Base-by-base conservation (phyloP, 352 stramenopile species). In the Pythium biforme region DNA sequence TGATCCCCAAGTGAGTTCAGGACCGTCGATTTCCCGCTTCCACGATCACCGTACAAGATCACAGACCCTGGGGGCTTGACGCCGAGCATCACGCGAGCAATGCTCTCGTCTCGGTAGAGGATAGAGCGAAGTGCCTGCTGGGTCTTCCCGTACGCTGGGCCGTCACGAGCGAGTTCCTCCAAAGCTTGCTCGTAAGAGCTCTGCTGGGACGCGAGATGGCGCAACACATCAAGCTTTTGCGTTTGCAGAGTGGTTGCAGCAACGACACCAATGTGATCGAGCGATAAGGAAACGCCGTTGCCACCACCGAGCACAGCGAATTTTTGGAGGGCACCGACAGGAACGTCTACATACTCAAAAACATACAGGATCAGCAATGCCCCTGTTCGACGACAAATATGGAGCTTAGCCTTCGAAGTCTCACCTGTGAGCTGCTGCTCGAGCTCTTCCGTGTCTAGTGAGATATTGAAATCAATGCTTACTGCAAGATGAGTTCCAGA, bases 1-100 rank as follows among this genome's bases (percentile, higher is more conserved):
- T 85, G 59, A 14, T 83, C 56, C 5, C 72, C 66, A 8, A 90
- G 64, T 33, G 83, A 67, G 6, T 71, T 63, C 34, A 92, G 41
- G 31, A 95, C 59, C 12, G 83, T 92, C 39, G 87, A 85, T 63
- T 96, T 96, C 11, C 88, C 88, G 33, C 74, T 88, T 22, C 87
- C 87, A 51, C 79, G 72, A 33, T 86, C 77, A n/a, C 88, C 88
- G 60, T 88, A 72, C 17, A 95, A 25, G 26, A 96, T 69, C 17
- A 83, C 70, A 3, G 75, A 92, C 0, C 83, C 83, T 4, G 86
- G 71, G 14, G 83, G 68, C 31, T 76, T 80, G 9, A 78, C 74
- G 7, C 82, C 81, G 22, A 94, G 52, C 9, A 91, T 53, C 37
- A 94, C 83, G 20, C 82, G 73, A 9, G 72, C 73, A 46, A 74